phyloP scores from a whole-genome alignment of 257 asterid species.

The Ajuga chamaepitys region DNA sequence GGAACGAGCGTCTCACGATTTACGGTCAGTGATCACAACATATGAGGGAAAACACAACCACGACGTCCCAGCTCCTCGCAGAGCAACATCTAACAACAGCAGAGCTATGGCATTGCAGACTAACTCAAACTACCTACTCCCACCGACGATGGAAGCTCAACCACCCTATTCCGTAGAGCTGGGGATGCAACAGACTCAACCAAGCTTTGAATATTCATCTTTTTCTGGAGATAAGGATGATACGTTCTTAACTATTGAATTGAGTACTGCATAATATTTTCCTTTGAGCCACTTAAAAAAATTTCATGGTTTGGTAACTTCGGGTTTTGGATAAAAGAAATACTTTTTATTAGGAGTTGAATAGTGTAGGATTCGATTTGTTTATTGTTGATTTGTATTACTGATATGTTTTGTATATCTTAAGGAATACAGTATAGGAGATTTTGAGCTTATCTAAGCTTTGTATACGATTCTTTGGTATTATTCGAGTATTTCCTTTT shows the following conservation, averaged over 20 bases:
- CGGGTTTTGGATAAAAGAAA: not conserved
- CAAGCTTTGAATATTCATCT: conserved; percentile 23
- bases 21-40: conserved; percentile 26
- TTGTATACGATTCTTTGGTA: too few relatives aligned
- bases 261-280: conserved; percentile 15
- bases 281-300: not conserved
- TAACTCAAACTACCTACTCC: conserved; percentile 4
- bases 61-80: conserved; percentile 28
- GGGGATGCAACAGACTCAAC: conserved; percentile 40
- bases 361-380: conserved; percentile 3
- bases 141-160: conserved; percentile 6
- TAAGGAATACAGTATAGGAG: not conserved
- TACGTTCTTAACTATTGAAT: conserved; percentile 43
- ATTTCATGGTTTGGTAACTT: not conserved
- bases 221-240: conserved; percentile 51
- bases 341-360: not conserved
- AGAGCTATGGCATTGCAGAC: not conserved
- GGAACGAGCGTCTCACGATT: conserved; percentile 25
- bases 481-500: too few relatives aligned
- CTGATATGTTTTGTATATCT: conserved; percentile 12
- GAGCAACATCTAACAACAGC: conserved; percentile 9
- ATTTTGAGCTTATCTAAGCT: too few relatives aligned
- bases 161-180: conserved; percentile 34
- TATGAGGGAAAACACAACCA: conserved; percentile 33
- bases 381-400: conserved; percentile 5